Conservation (phyloP, 176 grass and related monocot species). For the Eleusine coracana region DNA sequence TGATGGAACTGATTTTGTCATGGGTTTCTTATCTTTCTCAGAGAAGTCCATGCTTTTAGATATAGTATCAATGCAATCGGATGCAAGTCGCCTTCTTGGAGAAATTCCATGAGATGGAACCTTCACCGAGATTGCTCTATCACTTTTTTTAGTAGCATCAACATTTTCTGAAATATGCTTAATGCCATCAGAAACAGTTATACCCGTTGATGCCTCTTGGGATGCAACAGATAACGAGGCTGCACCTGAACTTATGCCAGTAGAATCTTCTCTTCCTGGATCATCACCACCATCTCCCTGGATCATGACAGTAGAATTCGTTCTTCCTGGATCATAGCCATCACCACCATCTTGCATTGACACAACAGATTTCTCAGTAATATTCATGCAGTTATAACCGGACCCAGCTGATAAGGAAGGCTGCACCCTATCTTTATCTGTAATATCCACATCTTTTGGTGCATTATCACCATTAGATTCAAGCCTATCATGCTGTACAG, state of each 20-base stretch:
- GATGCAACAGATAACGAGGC: slow-evolving; percentile 36
- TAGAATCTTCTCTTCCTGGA: slow-evolving; percentile 42
- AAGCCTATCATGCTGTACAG: slow-evolving; percentile 16
- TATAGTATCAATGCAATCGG: slow-evolving; percentile 47
- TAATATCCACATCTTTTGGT: slow-evolving; percentile 18
- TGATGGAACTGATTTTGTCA: slow-evolving; percentile 34
- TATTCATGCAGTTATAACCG: slow-evolving; percentile 14
- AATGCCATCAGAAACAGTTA: slow-evolving; percentile 30
- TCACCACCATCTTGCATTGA: slow-evolving; percentile 25
- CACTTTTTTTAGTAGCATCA: slow-evolving; percentile 31
- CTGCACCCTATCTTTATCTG: slow-evolving; percentile 14
- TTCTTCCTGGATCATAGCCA: slow-evolving; percentile 40
- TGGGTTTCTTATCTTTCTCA: slow-evolving; percentile 51
- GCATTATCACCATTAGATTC: slow-evolving; percentile 13
- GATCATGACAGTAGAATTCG: slow-evolving; percentile 23
- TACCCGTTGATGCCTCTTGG: slow-evolving; percentile 28
- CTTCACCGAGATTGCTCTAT: slow-evolving; percentile 37
- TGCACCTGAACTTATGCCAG: slow-evolving; percentile 27
- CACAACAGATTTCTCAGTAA: slow-evolving; percentile 24
- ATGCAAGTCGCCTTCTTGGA: slow-evolving; percentile 56
- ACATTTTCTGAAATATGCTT: slow-evolving; percentile 32
- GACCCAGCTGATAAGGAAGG: slow-evolving; percentile 24
- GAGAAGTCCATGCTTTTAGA: slow-evolving; percentile 45
- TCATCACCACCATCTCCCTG: slow-evolving; percentile 31
- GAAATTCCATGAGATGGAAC: slow-evolving; percentile 56